Evolutionary conservation across 2,329 filamentous ascomycete genomes (phyloP).

Genomic region (Epichloe baconii): DNA sequence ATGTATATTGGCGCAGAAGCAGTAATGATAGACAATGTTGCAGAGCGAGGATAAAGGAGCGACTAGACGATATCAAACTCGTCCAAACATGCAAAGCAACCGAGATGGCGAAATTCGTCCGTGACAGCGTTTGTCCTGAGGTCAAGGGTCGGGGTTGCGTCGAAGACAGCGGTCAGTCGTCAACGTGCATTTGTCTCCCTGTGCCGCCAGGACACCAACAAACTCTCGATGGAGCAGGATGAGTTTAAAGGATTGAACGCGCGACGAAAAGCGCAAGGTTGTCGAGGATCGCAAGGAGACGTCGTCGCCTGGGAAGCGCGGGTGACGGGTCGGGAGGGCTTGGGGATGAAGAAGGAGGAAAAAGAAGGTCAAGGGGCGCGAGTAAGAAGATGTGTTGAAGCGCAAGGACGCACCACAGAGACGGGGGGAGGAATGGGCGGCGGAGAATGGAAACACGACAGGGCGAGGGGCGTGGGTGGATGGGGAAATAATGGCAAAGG

Average conservation of each 20-base stretch:
- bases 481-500: constrained; percentile 2
- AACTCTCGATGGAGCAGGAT: constrained; percentile 6
- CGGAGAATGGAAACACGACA: constrained; percentile 21
- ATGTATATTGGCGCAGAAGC: constrained; percentile 6
- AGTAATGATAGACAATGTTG: neutral
- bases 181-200: constrained; percentile 20
- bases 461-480: constrained; percentile 11
- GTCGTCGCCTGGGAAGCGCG: constrained; percentile 19
- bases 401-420: neutral
- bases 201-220: constrained; percentile 15
- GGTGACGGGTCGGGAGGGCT: constrained; percentile 18
- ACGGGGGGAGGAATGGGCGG: constrained; percentile 14
- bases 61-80: constrained; percentile 29
- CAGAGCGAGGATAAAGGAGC: constrained; percentile 24
- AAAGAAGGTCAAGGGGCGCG: constrained; percentile 16
- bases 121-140: constrained; percentile 10
- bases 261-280: constrained; percentile 11
- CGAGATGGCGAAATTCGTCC: constrained; percentile 16
- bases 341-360: constrained; percentile 13
- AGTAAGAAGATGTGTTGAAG: constrained; percentile 14
- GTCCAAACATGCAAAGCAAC: constrained; percentile 12
- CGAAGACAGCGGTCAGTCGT: constrained; percentile 16
- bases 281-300: constrained; percentile 18
- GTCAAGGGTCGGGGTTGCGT: constrained; percentile 7
- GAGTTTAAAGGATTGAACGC: constrained; percentile 7